Percentiles rank a stretch among this genome's conserved stretches.
Conservation (phyloP, 805 yeast species). For the Teunomyces cretensis region DNA sequence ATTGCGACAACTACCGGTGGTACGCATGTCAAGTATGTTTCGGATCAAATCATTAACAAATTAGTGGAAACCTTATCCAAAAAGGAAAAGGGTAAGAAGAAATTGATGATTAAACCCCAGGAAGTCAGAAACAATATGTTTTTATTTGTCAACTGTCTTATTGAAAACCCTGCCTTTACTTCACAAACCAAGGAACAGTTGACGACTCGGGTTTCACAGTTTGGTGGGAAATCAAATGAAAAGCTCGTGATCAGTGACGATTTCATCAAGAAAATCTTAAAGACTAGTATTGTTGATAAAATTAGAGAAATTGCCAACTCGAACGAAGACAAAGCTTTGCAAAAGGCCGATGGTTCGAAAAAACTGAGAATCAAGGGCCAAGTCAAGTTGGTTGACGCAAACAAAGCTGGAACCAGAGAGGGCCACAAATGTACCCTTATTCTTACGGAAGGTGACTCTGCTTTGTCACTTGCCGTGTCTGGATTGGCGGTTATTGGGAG, state of each 20-base stretch:
- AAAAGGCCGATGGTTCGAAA: constrained; percentile 84
- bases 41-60: constrained; percentile 81
- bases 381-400: constrained; percentile 91
- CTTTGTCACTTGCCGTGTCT: constrained; percentile 85
- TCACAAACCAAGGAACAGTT: constrained; percentile 96
- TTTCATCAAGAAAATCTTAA: constrained; percentile 65
- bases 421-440: constrained; percentile 91
- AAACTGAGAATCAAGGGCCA: constrained; percentile 85
- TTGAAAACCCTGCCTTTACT: constrained; percentile 96
- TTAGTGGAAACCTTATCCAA: constrained; percentile 61
- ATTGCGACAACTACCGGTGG: constrained; percentile 98
- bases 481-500: constrained; percentile 95
- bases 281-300: constrained; percentile 70
- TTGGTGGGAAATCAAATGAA: constrained; percentile 67
- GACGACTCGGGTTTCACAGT: constrained; percentile 83
- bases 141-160: constrained; percentile 82
- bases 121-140: constrained; percentile 91
- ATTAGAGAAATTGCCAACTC: constrained; percentile 81
- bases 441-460: constrained; percentile 97
- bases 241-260: constrained; percentile 71
- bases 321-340: constrained; percentile 83
- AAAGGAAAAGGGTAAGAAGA: constrained; percentile 65
- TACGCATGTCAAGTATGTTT: constrained; percentile 83
- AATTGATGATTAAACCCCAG: constrained; percentile 75
- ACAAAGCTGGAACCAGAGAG: constrained; percentile 91